Base-by-base conservation (phyloP, 2,329 filamentous ascomycete species). In the Alternaria sp. region DNA sequence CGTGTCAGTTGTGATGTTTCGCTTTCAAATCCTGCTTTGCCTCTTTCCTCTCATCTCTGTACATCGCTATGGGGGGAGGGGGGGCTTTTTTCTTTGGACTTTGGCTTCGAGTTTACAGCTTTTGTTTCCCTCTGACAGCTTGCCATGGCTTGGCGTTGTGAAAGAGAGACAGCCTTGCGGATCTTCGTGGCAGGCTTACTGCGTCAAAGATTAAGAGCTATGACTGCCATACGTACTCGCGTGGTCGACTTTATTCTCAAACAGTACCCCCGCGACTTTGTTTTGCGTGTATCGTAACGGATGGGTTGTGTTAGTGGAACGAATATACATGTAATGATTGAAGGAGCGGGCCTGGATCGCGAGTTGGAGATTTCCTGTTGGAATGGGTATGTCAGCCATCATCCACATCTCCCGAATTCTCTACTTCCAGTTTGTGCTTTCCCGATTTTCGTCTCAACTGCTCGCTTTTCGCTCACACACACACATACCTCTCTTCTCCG, bases 231-330 rank as follows among this genome's bases (percentile, higher is more conserved):
- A 92, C 80, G 92, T 97, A 9, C 94, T 97, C 4, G 91, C 90
- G 79, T 97, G 93, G 77, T 98, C 92, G 55, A 93, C 86, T 81
- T 98, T 98, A 83, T 97, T 97, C 80, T 98, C 94, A 72, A 97
- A 98, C 9, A 97, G 76, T 3, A 89, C 88, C 16, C 86, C 87
- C 1, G 85, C 83, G 7, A 86, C 83, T 79, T 91, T 93, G 83
- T 98, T 98, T 43, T 83, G 86, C 64, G 92, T 89, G 75, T 96
- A 97, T n/a, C 89, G 82, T 1, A 84, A 69, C 0, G 94, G 94
- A 70, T 97, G 87, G 53, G 86, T 85, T 20, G 80, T 83, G 78
- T 97, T 97, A 78, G 86, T 82, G 40, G 79, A 83, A 6, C 85
- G 84, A 82, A 97, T 91, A 49, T 97, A 86, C 81, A 96, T 97